phyloP scores from a whole-genome alignment of 371 early-diverging fungal genomes.

The Parasitella parasitica region DNA sequence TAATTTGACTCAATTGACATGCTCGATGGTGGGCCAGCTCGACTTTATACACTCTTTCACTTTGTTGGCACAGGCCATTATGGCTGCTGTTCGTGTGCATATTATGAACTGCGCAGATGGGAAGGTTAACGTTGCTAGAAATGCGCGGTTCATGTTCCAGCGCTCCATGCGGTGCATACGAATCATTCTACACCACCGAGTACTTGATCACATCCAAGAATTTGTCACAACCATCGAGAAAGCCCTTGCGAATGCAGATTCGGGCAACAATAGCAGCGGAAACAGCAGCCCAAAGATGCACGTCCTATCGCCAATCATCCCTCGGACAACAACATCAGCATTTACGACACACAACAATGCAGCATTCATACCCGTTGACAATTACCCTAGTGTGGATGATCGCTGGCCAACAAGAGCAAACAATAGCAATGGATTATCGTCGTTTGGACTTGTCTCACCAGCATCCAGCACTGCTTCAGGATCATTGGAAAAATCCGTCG shows the following conservation, averaged over 20 bases:
- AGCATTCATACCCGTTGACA: neutral
- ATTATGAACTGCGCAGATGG: conserved; percentile 21
- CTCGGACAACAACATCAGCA: neutral
- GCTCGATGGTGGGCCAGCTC: conserved; percentile 19
- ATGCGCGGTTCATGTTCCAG: conserved; percentile 42
- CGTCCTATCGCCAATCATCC: conserved; percentile 17
- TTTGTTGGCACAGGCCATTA: conserved; percentile 11
- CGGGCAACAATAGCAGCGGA: conserved; percentile 3
- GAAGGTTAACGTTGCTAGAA: conserved; percentile 18
- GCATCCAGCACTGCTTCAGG: conserved; percentile 11
- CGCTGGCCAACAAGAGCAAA: neutral
- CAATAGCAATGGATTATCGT: neutral
- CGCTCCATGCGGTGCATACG: conserved; percentile 24
- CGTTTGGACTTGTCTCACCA: conserved; percentile 10
- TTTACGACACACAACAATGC: neutral
- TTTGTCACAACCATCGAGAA: conserved; percentile 22
- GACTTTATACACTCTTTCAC: conserved; percentile 15
- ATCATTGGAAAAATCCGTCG: neutral
- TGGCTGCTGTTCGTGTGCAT: conserved; percentile 19
- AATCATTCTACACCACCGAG: conserved; percentile 11
- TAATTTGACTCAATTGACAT: conserved; percentile 19
- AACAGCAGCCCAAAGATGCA: conserved; percentile 15
- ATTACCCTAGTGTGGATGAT: neutral
- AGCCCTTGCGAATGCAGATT: conserved; percentile 15
- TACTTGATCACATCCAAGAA: conserved; percentile 21